Evolutionary conservation across 495 filamentous ascomycete genomes (phyloP).

Genomic region (Delitschia confertaspora): DNA sequence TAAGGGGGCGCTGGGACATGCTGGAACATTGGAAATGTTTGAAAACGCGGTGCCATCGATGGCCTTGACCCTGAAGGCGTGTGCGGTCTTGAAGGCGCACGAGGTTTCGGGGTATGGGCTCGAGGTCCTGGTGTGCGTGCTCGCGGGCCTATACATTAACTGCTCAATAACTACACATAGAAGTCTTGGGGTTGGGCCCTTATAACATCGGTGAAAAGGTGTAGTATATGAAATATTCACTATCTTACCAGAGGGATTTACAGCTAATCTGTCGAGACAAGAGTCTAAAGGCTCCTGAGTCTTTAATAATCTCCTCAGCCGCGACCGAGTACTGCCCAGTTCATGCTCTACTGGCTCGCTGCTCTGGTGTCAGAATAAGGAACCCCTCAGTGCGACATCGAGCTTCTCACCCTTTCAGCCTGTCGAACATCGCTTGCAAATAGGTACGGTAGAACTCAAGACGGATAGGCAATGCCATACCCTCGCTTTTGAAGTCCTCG

Average conservation of each 20-base stretch:
- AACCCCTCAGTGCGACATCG: too few species aligned
- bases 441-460: constrained; percentile 48
- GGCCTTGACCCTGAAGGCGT: constrained; percentile 6
- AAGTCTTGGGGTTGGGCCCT: too few species aligned
- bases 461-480: constrained; percentile 42
- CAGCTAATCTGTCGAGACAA: constrained; percentile 15
- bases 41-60: constrained; percentile 2
- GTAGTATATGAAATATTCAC: too few species aligned
- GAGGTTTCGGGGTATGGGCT: background rate
- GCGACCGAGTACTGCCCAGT: constrained; percentile 4
- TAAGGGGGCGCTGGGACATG: background rate
- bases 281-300: constrained; percentile 24
- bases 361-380: background rate
- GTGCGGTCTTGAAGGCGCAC: constrained; percentile 4
- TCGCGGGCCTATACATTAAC: constrained; percentile 6
- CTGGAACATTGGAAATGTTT: constrained; percentile 7
- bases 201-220: too few species aligned
- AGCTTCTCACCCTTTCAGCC: constrained; percentile 20
- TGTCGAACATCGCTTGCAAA: constrained; percentile 40
- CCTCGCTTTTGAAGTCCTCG: constrained; percentile 45
- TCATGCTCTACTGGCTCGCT: constrained; percentile 15
- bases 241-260: constrained; percentile 10
- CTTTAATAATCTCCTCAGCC: constrained; percentile 17
- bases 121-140: constrained; percentile 2
- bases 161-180: too few species aligned